Evolutionary conservation across 176 grass and related monocot genomes (phyloP), one percentile per base, ranked within the genome.

Genomic region (Alopecurus myosuroides): DNA sequence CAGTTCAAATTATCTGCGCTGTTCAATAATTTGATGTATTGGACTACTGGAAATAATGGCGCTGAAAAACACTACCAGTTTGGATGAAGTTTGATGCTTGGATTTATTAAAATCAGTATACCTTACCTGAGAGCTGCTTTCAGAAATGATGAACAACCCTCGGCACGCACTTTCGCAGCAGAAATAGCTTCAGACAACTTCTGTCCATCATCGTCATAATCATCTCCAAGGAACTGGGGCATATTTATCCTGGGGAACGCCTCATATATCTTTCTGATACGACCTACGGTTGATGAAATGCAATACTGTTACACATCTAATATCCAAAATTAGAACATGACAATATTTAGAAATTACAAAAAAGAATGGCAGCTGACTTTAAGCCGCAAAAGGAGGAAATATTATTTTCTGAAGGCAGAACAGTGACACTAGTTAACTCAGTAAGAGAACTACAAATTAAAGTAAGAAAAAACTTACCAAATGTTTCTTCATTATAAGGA

Each of bases 171-270:
- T 92, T 88, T 99, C 79, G 97, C 97, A 63, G 88, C 86, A 68
- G 90, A 86, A 87, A 99, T 92, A 88, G 89, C 89, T 92, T 99
- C 97, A 22, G 91, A 92, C 74, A 99, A 77, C 74, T 92, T 92
- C 49, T 96, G 97, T 66, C 92, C 89, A 22, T 94, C 97, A 79
- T 92, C 90, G 15, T 95, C 96, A 70, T 95, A 92, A 81, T 87
- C 86, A 84, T 90, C 87, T 88, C 86, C 80, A 82, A 96, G 83
- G 56, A 92, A 75, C 13, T 95, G 88, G 28, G 97, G 91, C 56
- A 96, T 56, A 76, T 86, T 83, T 85, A 99, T 94, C 90, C 75
- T 96, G 25, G 97, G 97, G 88, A 99, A 99, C 25, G 81, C 89
- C 81, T 96, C 84, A 4, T 94, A 99, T 22, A 99, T 92, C 84